Evolutionary conservation across 257 asterid genomes (phyloP).

Genomic region (Galeopsis tetrahit): DNA sequence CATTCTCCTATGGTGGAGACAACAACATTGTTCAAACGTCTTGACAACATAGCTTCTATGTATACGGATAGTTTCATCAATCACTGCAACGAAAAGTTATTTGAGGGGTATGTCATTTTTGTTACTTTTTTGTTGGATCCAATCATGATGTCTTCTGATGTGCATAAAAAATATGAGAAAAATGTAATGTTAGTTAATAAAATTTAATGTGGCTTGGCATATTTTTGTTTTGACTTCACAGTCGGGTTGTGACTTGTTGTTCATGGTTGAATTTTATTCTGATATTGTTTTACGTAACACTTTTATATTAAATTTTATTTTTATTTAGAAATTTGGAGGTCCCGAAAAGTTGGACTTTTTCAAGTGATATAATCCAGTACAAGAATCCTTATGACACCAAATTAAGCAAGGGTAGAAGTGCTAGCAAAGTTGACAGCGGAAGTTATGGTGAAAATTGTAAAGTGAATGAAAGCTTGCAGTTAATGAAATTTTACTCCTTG

Average conservation of each 20-base stretch:
- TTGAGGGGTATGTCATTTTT: constrained; percentile 50
- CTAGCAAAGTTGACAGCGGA: constrained; percentile 31
- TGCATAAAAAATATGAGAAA: neutral
- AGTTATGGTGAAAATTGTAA: constrained; percentile 56
- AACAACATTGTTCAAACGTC: constrained; percentile 47
- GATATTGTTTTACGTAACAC: neutral
- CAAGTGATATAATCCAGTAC: constrained; percentile 39
- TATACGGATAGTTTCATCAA: constrained; percentile 35
- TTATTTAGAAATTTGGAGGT: constrained; percentile 55
- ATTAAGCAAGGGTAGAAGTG: constrained; percentile 29
- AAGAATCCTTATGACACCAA: constrained; percentile 32
- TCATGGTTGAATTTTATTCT: too few species aligned
- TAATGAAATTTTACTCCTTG: constrained; percentile 70
- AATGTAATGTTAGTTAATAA: too few species aligned
- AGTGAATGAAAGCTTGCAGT: constrained; percentile 65
- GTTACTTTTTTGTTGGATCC: neutral
- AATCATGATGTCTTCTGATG: neutral
- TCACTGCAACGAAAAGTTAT: constrained; percentile 47
- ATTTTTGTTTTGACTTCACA: neutral
- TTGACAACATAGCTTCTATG: constrained; percentile 52
- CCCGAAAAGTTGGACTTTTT: constrained; percentile 54
- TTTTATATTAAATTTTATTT: neutral
- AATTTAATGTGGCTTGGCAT: neutral
- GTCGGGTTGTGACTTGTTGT: too few species aligned
- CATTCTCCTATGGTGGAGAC: constrained; percentile 43